A percentile compares a stretch with the other conserved stretches of the same genome.
These are phyloP conservation scores for Aethionema arabicum DNA, from an alignment of 345 rosid genomes.

Conservation along the genomic window DNA sequence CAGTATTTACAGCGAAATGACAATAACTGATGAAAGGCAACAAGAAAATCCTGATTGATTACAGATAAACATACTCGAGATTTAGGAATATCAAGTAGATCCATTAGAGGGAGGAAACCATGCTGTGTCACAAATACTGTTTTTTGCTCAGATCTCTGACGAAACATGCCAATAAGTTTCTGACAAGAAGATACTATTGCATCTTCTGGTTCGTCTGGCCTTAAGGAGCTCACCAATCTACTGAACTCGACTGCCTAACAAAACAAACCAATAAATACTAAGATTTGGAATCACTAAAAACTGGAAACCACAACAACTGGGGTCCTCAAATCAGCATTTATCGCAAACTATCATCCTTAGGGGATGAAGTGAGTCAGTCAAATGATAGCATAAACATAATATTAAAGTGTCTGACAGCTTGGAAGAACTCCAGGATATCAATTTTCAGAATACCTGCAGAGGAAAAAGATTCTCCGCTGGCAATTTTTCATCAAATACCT, in stretches of 20 bases:
- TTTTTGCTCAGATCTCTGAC: conserved; percentile 93
- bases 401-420: background rate
- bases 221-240: conserved; percentile 75
- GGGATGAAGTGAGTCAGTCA: conserved; percentile 18
- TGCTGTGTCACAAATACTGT: conserved; percentile 78
- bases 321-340: conserved; percentile 2
- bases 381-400: background rate
- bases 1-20: conserved; percentile 10
- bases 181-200: conserved; percentile 81
- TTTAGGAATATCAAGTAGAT: conserved; percentile 83
- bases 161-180: conserved; percentile 73
- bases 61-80: conserved; percentile 59
- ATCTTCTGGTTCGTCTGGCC: conserved; percentile 87
- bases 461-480: conserved; percentile 90
- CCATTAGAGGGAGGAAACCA: conserved; percentile 89
- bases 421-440: conserved; percentile 11
- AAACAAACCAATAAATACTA: conserved; percentile 32
- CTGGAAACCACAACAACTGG: conserved; percentile 9
- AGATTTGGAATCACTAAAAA: conserved; percentile 15
- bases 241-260: conserved; percentile 90
- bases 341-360: conserved; percentile 16
- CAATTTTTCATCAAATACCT: conserved; percentile 85
- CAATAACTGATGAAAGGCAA: conserved; percentile 14
- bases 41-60: conserved; percentile 16
- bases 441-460: conserved; percentile 60